A percentile compares a stretch with the other conserved stretches of the same genome.
Evolutionary conservation across 2,329 filamentous ascomycete genomes (phyloP).

Genomic region (Zymoseptoria tritici): DNA sequence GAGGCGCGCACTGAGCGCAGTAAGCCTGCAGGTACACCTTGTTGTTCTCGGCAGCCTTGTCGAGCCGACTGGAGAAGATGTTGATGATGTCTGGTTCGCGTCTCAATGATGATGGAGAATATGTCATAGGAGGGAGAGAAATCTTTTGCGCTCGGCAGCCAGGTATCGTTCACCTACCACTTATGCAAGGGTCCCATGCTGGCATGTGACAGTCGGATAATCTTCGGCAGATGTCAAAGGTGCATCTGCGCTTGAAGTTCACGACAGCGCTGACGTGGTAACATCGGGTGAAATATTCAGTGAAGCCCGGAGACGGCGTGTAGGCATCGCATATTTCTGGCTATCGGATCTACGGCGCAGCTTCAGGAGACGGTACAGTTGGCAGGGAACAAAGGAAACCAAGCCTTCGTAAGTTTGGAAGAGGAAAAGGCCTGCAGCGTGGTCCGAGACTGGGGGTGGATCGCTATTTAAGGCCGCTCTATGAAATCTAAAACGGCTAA

Average conservation of each 20-base stretch:
- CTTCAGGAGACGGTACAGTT: constrained; percentile 56
- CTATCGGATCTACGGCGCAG: constrained; percentile 48
- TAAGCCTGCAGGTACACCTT: not conserved
- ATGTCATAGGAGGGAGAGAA: not conserved
- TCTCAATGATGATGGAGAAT: not conserved
- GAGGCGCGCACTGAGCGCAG: not conserved
- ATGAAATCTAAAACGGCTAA: no score
- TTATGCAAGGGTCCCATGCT: not conserved
- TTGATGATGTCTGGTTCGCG: not conserved
- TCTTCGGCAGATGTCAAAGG: not conserved
- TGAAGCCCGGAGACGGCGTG: not conserved
- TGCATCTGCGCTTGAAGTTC: not conserved
- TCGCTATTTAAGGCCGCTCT: no score
- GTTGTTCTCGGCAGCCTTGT: not conserved
- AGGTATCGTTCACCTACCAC: not conserved
- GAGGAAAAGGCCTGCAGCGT: not conserved
- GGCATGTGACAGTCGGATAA: not conserved
- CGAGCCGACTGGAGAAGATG: not conserved
- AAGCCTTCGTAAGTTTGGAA: constrained; percentile 40
- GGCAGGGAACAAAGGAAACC: constrained; percentile 51
- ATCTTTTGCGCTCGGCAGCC: not conserved
- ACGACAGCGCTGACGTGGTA: not conserved
- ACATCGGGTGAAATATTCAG: not conserved
- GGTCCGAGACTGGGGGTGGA: no score
- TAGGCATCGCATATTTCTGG: no score